Evolutionary conservation across 202 grass and related monocot species (phyloP).

Genomic region (Carex arenaria): DNA sequence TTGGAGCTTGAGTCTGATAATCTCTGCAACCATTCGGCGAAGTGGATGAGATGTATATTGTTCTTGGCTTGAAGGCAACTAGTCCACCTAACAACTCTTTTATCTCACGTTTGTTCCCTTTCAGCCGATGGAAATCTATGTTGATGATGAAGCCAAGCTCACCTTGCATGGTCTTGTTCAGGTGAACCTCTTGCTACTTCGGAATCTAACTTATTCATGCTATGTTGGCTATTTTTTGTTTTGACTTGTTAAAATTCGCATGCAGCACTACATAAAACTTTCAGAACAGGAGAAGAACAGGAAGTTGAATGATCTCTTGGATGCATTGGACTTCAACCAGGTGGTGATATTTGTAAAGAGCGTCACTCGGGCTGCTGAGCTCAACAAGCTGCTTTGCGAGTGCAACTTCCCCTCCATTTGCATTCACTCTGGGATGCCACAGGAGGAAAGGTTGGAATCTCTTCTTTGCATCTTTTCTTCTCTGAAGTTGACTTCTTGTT

Average conservation of each 20-base stretch:
- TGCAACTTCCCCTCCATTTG: conserved; percentile 97
- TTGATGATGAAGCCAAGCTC: conserved; percentile 95
- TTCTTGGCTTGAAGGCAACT: conserved; percentile 54
- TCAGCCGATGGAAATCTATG: conserved; percentile 99
- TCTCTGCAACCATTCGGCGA: conserved; percentile 14
- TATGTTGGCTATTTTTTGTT: neutral
- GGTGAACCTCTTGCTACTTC: conserved; percentile 26
- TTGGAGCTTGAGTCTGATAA: neutral
- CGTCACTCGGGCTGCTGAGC: conserved; percentile 78
- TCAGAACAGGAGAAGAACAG: conserved; percentile 89
- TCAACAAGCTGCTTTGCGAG: conserved; percentile 94
- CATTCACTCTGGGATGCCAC: conserved; percentile 98
- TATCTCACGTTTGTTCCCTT: conserved; percentile 79
- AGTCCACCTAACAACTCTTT: conserved; percentile 43
- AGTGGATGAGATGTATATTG: conserved; percentile 25
- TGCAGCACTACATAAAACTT: conserved; percentile 95
- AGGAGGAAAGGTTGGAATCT: conserved; percentile 71
- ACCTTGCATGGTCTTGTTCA: conserved; percentile 98
- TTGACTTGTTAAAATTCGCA: neutral
- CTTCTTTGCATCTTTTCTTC: neutral
- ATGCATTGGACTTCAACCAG: conserved; percentile 98
- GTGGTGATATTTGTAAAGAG: conserved; percentile 99
- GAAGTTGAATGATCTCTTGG: conserved; percentile 94
- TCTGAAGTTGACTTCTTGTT: neutral
- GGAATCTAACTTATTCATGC: neutral